phyloP scores from a whole-genome alignment of 2,329 filamentous ascomycete species.

The Calonectria ilicicola region DNA sequence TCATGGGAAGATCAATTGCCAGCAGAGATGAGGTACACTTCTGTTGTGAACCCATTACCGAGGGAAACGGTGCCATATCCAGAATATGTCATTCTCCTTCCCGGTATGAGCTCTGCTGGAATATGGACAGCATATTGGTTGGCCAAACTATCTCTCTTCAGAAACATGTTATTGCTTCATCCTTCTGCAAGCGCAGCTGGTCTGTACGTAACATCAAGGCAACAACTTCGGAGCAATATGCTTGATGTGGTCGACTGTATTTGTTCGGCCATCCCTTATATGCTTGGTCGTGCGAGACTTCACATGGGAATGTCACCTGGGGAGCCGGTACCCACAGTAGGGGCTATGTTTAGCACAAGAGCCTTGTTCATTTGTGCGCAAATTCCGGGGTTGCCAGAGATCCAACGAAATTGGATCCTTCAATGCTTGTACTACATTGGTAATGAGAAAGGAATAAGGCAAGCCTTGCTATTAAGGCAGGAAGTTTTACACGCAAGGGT shows the following conservation, averaged over 20 bases:
- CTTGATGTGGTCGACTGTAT: neutral
- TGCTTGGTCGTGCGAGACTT: neutral
- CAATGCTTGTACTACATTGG: conserved; percentile 1
- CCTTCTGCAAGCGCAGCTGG: neutral
- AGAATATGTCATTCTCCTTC: neutral
- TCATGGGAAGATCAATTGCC: neutral
- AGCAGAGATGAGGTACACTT: neutral
- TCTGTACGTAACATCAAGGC: neutral
- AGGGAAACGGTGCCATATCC: neutral
- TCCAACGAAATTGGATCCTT: conserved; percentile 16
- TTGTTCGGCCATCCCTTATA: neutral
- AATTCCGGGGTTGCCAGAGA: neutral
- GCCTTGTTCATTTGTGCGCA: conserved; percentile 3
- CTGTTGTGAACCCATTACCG: neutral
- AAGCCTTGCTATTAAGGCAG: neutral
- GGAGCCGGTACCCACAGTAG: neutral
- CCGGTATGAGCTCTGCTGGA: neutral
- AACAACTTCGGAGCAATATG: neutral
- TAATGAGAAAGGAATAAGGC: neutral
- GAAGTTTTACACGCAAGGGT: neutral
- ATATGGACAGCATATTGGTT: conserved; percentile 5
- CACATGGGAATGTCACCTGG: neutral
- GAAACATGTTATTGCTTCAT: neutral
- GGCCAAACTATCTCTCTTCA: neutral
- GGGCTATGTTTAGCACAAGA: conserved; percentile 13